Evolutionary conservation across 1,139 yeast genomes (phyloP).

Genomic region (Hyphopichia khmerensis): DNA sequence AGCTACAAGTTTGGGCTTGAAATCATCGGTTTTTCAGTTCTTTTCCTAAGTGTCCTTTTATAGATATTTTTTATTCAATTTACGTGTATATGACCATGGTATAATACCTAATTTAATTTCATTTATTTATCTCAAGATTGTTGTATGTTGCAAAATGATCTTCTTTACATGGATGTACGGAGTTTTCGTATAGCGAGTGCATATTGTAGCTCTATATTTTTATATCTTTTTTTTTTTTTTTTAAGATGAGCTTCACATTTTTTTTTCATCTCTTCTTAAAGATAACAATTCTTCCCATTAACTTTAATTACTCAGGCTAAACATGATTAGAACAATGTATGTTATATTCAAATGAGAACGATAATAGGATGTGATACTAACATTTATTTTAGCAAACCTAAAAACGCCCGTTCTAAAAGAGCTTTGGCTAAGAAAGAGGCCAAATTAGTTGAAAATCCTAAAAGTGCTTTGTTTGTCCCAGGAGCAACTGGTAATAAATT

Average conservation of each 20-base stretch:
- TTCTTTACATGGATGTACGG: not conserved
- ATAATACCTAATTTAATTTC: not conserved
- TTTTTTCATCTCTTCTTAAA: not conserved
- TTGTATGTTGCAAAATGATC: not conserved
- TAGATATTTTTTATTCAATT: not conserved
- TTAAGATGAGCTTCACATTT: not conserved
- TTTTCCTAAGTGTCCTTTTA: not conserved
- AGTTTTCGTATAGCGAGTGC: not conserved
- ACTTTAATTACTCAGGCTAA: slow-evolving; percentile 1
- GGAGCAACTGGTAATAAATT: slow-evolving; percentile 80
- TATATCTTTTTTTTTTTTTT: not conserved
- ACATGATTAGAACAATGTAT: slow-evolving; percentile 69
- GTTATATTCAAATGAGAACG: slow-evolving; percentile 11
- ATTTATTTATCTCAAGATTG: not conserved
- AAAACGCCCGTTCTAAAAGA: slow-evolving; percentile 94
- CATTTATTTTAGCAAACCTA: slow-evolving; percentile 50
- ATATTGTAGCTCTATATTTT: not conserved
- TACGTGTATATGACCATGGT: not conserved
- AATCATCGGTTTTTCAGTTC: not conserved
- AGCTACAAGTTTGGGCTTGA: slow-evolving; percentile 42
- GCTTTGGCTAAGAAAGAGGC: slow-evolving; percentile 89
- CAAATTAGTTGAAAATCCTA: slow-evolving; percentile 84
- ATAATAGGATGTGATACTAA: not conserved
- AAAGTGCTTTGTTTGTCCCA: slow-evolving; percentile 87
- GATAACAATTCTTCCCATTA: not conserved